Percentiles rank a stretch among this genome's conserved stretches.
Evolutionary conservation across 805 yeast species (phyloP).

Genomic region (Candida piceae): DNA sequence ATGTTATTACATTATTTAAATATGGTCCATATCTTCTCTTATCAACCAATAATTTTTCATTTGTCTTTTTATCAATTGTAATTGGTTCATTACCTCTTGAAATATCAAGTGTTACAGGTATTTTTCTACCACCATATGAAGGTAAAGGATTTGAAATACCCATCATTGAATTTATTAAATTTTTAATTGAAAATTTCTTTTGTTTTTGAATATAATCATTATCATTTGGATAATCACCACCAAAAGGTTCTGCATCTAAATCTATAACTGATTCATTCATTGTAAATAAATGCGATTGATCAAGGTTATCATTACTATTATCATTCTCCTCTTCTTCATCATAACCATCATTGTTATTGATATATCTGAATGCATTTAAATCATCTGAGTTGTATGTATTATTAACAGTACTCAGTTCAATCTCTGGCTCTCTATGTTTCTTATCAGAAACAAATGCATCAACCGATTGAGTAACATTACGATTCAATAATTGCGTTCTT

Average conservation of each 20-base stretch:
- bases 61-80: conserved; percentile 27
- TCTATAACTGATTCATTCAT: conserved; percentile 23
- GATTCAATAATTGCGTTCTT: conserved; percentile 60
- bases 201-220: conserved; percentile 4
- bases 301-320: neutral
- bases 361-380: conserved; percentile 14
- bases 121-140: conserved; percentile 64
- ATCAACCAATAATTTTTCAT: conserved; percentile 46
- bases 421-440: conserved; percentile 20
- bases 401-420: conserved; percentile 30
- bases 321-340: conserved; percentile 1
- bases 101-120: conserved; percentile 57
- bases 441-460: conserved; percentile 8
- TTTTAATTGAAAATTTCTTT: neutral
- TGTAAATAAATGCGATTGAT: neutral
- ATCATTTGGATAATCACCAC: conserved; percentile 3
- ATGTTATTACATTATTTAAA: conserved; percentile 65
- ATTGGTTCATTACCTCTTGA: conserved; percentile 26
- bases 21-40: conserved; percentile 64
- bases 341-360: conserved; percentile 8
- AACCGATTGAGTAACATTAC: conserved; percentile 26
- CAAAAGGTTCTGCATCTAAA: conserved; percentile 17
- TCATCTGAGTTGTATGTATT: conserved; percentile 25
- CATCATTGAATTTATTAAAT: conserved; percentile 29
- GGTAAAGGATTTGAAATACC: conserved; percentile 46